These are phyloP conservation scores for Fusarium musae DNA, from an alignment of 2,329 filamentous ascomycete genomes.

Conservation along the genomic window DNA sequence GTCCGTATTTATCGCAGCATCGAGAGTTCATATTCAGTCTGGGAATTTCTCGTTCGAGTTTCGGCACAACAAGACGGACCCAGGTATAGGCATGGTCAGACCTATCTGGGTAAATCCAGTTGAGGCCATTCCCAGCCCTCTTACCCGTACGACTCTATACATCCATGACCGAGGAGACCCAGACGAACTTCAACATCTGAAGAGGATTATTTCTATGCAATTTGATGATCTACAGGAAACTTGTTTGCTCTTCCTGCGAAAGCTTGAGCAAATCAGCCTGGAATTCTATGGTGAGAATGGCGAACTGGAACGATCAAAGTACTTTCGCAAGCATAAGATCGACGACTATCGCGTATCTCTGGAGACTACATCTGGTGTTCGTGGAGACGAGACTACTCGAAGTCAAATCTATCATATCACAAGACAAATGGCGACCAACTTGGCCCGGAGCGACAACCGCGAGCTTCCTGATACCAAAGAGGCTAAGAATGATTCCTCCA, in stretches of 20 bases:
- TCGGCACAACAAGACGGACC: neutral
- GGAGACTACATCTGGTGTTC: neutral
- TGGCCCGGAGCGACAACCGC: neutral
- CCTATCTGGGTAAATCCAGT: constrained; percentile 22
- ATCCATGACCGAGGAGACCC: constrained; percentile 21
- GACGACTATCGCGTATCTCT: neutral
- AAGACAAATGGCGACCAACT: neutral
- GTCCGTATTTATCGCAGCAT: constrained; percentile 6
- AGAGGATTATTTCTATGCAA: neutral
- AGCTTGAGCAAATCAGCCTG: constrained; percentile 5
- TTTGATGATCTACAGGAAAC: constrained; percentile 16
- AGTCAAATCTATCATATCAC: constrained; percentile 24
- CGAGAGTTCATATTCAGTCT: constrained; percentile 31
- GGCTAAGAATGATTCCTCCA: neutral
- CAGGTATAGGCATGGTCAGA: constrained; percentile 8
- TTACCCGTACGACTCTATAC: constrained; percentile 26
- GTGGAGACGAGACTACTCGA: neutral
- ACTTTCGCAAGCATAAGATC: neutral
- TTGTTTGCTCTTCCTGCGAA: constrained; percentile 13
- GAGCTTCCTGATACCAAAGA: neutral
- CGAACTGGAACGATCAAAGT: neutral
- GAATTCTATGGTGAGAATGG: neutral
- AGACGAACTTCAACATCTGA: neutral
- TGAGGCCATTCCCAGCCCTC: neutral
- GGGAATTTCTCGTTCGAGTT: constrained; percentile 32